Percentiles rank a stretch among this genome's conserved stretches.
Conservation (phyloP, 352 stramenopile genomes). For the Vaucheria bursata region DNA sequence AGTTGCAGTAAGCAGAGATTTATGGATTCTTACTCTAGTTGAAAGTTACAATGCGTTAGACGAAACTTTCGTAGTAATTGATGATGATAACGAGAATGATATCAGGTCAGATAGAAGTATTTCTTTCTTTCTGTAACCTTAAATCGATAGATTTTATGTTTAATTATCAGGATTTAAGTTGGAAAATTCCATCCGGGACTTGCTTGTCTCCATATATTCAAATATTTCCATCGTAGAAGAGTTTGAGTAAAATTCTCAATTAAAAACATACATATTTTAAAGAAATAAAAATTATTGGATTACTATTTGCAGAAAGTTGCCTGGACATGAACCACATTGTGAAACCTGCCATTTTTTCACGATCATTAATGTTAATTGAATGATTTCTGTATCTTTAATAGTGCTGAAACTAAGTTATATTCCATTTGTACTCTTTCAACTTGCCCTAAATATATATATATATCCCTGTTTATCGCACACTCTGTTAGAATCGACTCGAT, state of each 20-base stretch:
- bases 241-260: background rate
- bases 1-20: slow-evolving; percentile 15
- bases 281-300: too few relatives aligned
- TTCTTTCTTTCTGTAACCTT: background rate
- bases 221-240: background rate
- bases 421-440: background rate
- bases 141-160: slow-evolving; percentile 2
- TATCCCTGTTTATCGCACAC: background rate
- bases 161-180: too few relatives aligned
- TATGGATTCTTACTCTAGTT: slow-evolving; percentile 41
- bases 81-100: slow-evolving; percentile 20
- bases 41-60: slow-evolving; percentile 21
- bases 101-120: slow-evolving; percentile 6
- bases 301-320: too few relatives aligned
- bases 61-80: slow-evolving; percentile 24
- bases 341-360: too few relatives aligned
- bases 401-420: background rate
- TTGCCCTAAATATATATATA: background rate
- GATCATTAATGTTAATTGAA: too few relatives aligned
- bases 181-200: background rate
- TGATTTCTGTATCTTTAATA: slow-evolving; percentile 3
- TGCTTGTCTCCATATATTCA: background rate
- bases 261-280: background rate
- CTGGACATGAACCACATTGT: too few relatives aligned
- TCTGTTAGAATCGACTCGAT: background rate